Base-by-base conservation (phyloP, 1,139 yeast genomes). In the Blastobotrys aristatus region DNA sequence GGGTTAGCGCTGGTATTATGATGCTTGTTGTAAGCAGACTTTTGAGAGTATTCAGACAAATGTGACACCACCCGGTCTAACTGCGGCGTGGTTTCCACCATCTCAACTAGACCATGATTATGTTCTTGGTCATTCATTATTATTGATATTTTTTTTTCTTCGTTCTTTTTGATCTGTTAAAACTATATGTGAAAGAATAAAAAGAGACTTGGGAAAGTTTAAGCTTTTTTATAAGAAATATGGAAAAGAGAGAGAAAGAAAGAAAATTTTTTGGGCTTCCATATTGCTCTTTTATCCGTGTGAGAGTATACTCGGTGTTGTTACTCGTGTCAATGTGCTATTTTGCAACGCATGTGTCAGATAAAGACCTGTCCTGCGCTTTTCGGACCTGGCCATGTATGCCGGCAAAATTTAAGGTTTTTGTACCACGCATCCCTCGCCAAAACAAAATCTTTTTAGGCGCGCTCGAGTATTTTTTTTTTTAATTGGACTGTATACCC, bases 1-100 rank as follows among this genome's bases (percentile, higher is more conserved):
- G 27, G 8, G 10, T 5, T 24, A 6, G 27, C 27, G 24, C n/a
- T n/a, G 3, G 21, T 18, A 30, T 30, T 30, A 20, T 21, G 18
- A 10, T 21, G 17, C 3, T 32, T 32, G 26, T 34, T 34, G 2
- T 16, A 5, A 10, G 18, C 13, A 2, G 38, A 34, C 16, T 18
- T n/a, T 8, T 13, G 3, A 2, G 40, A 37, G 18, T 22, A 24
- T 7, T 38, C 39, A n/a, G 47, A 44, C 7, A 44, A 24, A 4
- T 30, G 29, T 10, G 47, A 44, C 29, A 38, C 37, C 4, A 39
- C 43, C 31, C 31, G 17, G 20, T 44, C 47, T 6, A 44, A 17
- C n/a, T 20, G 40, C 11, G 43, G 42, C 4, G 47, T 44, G 11
- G 47, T 44, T 5, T 27, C 37, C 7, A 37, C 29, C 11, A 29